Evolutionary conservation across 1,139 yeast species (phyloP), one percentile per base, ranked within the genome.

Genomic region (Maudiozyma humilis): DNA sequence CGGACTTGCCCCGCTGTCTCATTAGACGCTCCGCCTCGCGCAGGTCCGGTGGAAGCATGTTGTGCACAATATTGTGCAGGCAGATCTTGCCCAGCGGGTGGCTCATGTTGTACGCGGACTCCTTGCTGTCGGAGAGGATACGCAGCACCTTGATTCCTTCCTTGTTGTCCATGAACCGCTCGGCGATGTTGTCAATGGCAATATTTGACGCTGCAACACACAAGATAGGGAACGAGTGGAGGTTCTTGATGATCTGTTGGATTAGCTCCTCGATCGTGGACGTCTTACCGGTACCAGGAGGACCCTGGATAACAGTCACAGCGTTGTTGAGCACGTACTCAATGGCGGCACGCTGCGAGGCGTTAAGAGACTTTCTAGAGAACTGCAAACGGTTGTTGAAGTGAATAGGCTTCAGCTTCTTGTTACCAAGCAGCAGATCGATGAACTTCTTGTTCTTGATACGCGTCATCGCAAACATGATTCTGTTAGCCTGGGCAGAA

Each of bases 151-250:
- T 62, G 32, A 63, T 52, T 41, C 70, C 70, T 5, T 72, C 73
- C 49, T 75, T 75, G 35, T 71, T 69, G 3, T 65, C 65, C 57
- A 76, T 57, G 47, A 81, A 66, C 54, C 81, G 80, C 54, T 81
- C 88, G 0, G 87, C 88, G 60, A 81, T 80, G 53, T 81, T 81
- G 57, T 81, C 89, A 54, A 81, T 79, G 2, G 89, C 88, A 57
- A 81, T 78, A 55, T 81, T 81, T 0, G 87, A 80, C 0, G 86
- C 84, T 0, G 89, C 88, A 43, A 80, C 86, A 43, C 82, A 86
- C 47, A 80, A 66, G 35, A 81, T 78, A 2, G 89, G 88, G 53
- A 67, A 76, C 0, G 80, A 73, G 51, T 75, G 71, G 51, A 76
- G 66, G 42, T 75, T 73, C 36, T 71, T 72, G 36, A 79, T 65